Base-by-base conservation (phyloP, 441 rosid species). In the Gossypium davidsonii region DNA sequence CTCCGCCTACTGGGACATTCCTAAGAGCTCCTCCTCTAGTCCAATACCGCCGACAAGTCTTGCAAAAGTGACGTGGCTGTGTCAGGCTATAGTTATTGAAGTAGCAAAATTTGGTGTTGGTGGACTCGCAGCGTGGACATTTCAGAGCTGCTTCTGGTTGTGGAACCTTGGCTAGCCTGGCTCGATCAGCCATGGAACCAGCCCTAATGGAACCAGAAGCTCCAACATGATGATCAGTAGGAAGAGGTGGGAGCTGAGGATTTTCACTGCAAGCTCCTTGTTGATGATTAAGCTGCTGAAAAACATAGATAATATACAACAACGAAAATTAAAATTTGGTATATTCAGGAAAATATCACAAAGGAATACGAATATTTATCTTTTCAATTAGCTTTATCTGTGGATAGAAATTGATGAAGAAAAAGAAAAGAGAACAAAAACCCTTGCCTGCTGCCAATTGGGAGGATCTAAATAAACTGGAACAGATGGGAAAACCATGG, bases 51-150 rank as follows among this genome's bases (percentile, higher is more conserved):
- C 91, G 89, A 66, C 91, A 87, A 0, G 89, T 71, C 75, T 87
- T 87, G 75, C 91, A 87, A 66, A 87, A 87, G 86, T 87, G 91
- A 71, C 91, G 89, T 2, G 91, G 91, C 71, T 88, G 91, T 46
- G 89, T 77, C 62, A 88, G 84, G 79, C 85, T 85, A 25, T 88
- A 88, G 84, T 88, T 88, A 68, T 88, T 88, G 82, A 77, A 88
- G 85, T 88, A 88, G 71, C 91, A 88, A 69, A 88, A 88, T 49
- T 88, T 88, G 25, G 91, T 88, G 80, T 88, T 88, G 67, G 80
- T 63, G 25, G 91, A 85, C 4, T 88, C 89, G 49, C 91, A 88
- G 61, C 91, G 73, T 20, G 91, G 91, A 62, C 91, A 88, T 65
- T 82, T 88, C 21, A 81, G 77, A 31, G 83, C 83, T 55, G 80